A percentile compares a stretch with the other conserved stretches of the same genome.
These are phyloP conservation scores for Nemania abortiva DNA, from an alignment of 2,329 filamentous ascomycete genomes.

Conservation along the genomic window DNA sequence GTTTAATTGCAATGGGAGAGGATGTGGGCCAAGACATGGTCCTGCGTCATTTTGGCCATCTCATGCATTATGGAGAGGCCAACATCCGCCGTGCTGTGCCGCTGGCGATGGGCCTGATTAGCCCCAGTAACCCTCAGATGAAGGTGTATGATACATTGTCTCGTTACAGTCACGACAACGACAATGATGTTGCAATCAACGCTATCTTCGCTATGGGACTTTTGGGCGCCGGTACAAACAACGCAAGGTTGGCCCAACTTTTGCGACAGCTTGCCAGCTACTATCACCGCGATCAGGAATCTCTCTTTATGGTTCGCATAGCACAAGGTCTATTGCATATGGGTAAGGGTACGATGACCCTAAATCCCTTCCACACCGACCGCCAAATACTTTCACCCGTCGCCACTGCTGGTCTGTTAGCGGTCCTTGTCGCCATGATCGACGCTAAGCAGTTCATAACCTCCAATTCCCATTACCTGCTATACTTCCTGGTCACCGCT, in stretches of 20 bases:
- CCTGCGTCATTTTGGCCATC: conserved; percentile 92
- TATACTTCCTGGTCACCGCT: conserved; percentile 96
- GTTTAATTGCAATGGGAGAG: conserved; percentile 96
- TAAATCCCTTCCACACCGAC: conserved; percentile 99
- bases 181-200: conserved; percentile 97
- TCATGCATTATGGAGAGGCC: conserved; percentile 98
- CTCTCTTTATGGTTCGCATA: conserved; percentile 98
- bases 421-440: conserved; percentile 92
- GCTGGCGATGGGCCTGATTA: conserved; percentile 95
- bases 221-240: conserved; percentile 96
- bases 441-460: conserved; percentile 89
- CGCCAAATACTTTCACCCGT: conserved; percentile 95
- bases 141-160: conserved; percentile 99
- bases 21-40: conserved; percentile 99
- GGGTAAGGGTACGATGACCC: conserved; percentile 96
- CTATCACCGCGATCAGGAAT: conserved; percentile 96
- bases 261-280: conserved; percentile 96
- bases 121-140: conserved; percentile 99
- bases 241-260: conserved; percentile 93
- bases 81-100: conserved; percentile 98
- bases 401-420: conserved; percentile 86
- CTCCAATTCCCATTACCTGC: conserved; percentile 82
- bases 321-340: conserved; percentile 97
- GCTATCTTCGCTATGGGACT: conserved; percentile 99
- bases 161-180: conserved; percentile 97